Conservation (phyloP, 2,329 filamentous ascomycete genomes). For the Mycosphaerelloides madeirae region DNA sequence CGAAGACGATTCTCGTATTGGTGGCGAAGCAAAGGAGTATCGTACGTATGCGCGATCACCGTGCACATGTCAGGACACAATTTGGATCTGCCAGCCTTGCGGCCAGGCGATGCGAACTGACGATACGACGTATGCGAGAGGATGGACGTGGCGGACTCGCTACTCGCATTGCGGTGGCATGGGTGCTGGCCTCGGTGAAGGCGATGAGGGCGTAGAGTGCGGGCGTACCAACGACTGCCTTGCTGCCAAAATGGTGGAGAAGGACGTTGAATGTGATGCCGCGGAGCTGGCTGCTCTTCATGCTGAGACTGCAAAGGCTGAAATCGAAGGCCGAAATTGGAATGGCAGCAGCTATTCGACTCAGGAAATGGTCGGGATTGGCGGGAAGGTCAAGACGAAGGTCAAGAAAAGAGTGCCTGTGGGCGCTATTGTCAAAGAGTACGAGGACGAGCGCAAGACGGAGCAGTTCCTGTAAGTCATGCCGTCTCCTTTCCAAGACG, state of each 20-base stretch:
- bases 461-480: conserved; percentile 56
- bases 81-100: conserved; percentile 85
- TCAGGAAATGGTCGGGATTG: conserved; percentile 88
- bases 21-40: conserved; percentile 1
- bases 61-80: conserved; percentile 56
- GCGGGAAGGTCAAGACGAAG: conserved; percentile 82
- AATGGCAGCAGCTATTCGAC: conserved; percentile 69
- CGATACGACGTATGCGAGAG: conserved; percentile 57
- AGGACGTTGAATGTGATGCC: conserved; percentile 82
- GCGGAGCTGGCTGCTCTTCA: conserved; percentile 59
- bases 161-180: conserved; percentile 76
- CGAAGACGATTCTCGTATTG: conserved; percentile 4
- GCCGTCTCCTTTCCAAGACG: no score
- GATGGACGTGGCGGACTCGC: conserved; percentile 85
- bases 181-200: conserved; percentile 82
- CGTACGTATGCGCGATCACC: conserved; percentile 46
- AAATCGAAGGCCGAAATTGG: conserved; percentile 34
- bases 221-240: conserved; percentile 73
- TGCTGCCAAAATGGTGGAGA: conserved; percentile 70
- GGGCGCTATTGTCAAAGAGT: conserved; percentile 80
- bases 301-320: conserved; percentile 28
- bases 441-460: conserved; percentile 68
- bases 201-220: conserved; percentile 81
- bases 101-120: conserved; percentile 62
- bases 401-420: conserved; percentile 76